Base-by-base conservation (phyloP, 2,329 filamentous ascomycete species). In the Phaeosphaeria sp. region DNA sequence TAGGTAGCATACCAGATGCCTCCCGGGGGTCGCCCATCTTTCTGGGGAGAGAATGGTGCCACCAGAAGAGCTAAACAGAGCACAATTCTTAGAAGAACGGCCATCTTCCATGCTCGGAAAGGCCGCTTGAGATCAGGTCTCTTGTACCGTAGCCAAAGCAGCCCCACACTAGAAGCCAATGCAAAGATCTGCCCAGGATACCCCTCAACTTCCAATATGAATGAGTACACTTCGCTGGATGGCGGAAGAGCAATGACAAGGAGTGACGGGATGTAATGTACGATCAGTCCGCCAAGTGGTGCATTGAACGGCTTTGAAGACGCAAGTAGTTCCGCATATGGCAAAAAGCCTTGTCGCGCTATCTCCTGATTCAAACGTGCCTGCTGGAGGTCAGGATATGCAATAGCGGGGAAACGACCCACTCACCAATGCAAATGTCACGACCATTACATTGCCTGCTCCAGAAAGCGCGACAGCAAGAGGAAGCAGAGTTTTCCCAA, bases 351-450 rank as follows among this genome's bases (percentile, higher is more conserved):
- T 66, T 91, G 87, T 18, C 88, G 82, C 2, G 89, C 89, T 53
- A 92, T 87, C 70, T 92, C 89, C 69, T 91, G 89, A 64, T 91
- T 91, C 2, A 91, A 76, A 2, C 89, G 85, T 5, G 88, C 85
- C 87, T 90, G 56, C 1, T 36, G 7, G 17, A n/a, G 40, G 22
- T 57, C 25, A 63, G 40, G 20, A 33, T 20, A 11, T n/a, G n/a
- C 25, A 9, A 6, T 2, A 20, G 8, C 47, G 11, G 49, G 33
- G 6, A 27, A 58, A n/a, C 4, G 9, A n/a, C 9, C 30, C 24
- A 74, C 82, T 66, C 79, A 89, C 89, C 73, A 89, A 74, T 1
- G 87, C 83, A 71, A 91, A 92, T 0, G 87, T 87, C 2, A 90
- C 88, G 0, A 90, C 88, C 83, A 92, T 88, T 15, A 92, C 89